These are phyloP conservation scores for Tetracentron sinense DNA, from an alignment of 164 flowering plant species.

Conservation along the genomic window DNA sequence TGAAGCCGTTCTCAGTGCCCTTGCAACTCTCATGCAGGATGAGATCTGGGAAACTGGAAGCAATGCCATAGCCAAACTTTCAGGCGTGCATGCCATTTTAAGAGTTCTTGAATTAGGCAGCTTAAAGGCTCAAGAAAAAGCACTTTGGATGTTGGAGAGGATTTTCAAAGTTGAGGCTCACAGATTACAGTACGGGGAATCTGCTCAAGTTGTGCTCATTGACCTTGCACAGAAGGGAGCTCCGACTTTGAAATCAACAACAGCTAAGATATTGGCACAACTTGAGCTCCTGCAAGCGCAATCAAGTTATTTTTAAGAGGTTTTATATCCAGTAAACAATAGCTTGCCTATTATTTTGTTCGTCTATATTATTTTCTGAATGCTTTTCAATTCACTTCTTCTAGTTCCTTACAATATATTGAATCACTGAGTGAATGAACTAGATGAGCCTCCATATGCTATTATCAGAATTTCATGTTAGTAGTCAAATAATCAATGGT, in stretches of 20 bases:
- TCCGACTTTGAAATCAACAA: conserved; percentile 40
- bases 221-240: conserved; percentile 73
- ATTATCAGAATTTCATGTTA: background rate
- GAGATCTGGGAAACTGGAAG: conserved; percentile 69
- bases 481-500: background rate
- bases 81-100: conserved; percentile 48
- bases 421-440: background rate
- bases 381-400: background rate
- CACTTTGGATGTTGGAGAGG: conserved; percentile 74
- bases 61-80: conserved; percentile 40
- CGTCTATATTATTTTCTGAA: background rate
- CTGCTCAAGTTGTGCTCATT: conserved; percentile 62
- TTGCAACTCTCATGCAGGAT: conserved; percentile 68
- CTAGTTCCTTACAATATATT: background rate
- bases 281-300: conserved; percentile 77
- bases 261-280: conserved; percentile 68
- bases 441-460: background rate
- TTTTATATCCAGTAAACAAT: background rate
- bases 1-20: conserved; percentile 61
- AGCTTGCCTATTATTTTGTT: background rate
- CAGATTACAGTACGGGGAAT: conserved; percentile 49
- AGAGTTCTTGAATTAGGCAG: conserved; percentile 46
- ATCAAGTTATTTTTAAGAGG: conserved; percentile 67
- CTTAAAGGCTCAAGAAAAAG: conserved; percentile 61
- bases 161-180: conserved; percentile 51